Conservation (phyloP, 2,329 filamentous ascomycete genomes). For the Celoporthe dispersa region DNA sequence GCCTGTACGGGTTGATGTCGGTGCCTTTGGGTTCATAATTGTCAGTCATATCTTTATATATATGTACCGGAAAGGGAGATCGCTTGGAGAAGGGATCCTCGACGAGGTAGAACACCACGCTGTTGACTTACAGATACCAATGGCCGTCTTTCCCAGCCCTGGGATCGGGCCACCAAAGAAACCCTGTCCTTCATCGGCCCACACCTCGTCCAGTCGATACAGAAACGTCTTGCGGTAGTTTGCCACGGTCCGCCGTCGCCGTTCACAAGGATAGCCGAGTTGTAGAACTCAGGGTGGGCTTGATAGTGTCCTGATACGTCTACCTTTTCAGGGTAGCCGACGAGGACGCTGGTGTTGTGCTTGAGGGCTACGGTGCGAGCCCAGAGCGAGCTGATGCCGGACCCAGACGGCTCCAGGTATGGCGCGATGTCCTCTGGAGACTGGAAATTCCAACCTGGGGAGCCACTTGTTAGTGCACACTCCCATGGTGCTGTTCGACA, state of each 20-base stretch:
- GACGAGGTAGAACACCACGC: too few relatives aligned
- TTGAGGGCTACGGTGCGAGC: slow-evolving; percentile 68
- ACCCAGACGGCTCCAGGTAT: slow-evolving; percentile 67
- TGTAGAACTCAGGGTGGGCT: slow-evolving; percentile 57
- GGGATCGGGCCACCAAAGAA: slow-evolving; percentile 39
- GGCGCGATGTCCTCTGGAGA: slow-evolving; percentile 70
- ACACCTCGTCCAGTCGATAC: slow-evolving; percentile 64
- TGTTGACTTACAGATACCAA: slow-evolving; percentile 63
- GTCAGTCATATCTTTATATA: background rate
- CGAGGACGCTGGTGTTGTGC: slow-evolving; percentile 68
- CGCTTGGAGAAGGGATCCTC: too few relatives aligned
- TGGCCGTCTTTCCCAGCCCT: slow-evolving; percentile 54
- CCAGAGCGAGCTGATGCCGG: slow-evolving; percentile 74
- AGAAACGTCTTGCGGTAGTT: slow-evolving; percentile 66
- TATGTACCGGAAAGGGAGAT: too few relatives aligned
- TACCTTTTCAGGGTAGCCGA: slow-evolving; percentile 75
- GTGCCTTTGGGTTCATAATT: slow-evolving; percentile 42
- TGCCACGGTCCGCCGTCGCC: slow-evolving; percentile 58
- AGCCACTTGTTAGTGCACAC: background rate
- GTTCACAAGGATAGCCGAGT: slow-evolving; percentile 58
- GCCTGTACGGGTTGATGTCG: slow-evolving; percentile 65
- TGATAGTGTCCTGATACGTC: slow-evolving; percentile 56
- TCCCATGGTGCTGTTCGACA: too few relatives aligned
- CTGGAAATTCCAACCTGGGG: slow-evolving; percentile 74
- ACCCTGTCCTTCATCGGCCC: slow-evolving; percentile 56